Percentiles rank a stretch among this genome's conserved stretches.
Conservation (phyloP, 768 basidiomycete species). For the Tulasnella sp. region DNA sequence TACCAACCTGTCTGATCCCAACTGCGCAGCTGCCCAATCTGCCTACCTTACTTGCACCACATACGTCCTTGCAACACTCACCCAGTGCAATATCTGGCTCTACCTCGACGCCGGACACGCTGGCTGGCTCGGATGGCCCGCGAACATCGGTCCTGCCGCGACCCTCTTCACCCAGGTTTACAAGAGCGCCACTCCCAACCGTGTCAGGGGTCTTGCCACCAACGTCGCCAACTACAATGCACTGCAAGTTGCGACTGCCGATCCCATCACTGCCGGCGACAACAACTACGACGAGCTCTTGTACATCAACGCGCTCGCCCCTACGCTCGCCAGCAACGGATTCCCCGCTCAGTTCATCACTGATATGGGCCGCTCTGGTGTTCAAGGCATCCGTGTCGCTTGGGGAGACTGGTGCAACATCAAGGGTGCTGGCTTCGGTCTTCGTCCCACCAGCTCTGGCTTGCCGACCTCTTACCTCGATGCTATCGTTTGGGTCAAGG, state of each 20-base stretch:
- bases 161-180: conserved; percentile 43
- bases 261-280: conserved; percentile 52
- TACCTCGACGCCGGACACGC: conserved; percentile 48
- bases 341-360: conserved; percentile 44
- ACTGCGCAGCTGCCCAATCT: conserved; percentile 43
- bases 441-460: conserved; percentile 41
- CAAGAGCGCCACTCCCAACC: conserved; percentile 43
- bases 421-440: conserved; percentile 52
- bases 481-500: conserved; percentile 49
- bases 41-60: conserved; percentile 34
- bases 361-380: conserved; percentile 55
- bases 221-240: conserved; percentile 34
- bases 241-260: conserved; percentile 38
- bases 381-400: conserved; percentile 46
- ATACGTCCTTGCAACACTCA: conserved; percentile 38
- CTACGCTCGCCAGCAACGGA: conserved; percentile 26
- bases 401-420: conserved; percentile 69
- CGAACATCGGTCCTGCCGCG: conserved; percentile 46
- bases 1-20: conserved; percentile 50
- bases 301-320: conserved; percentile 27
- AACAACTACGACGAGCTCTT: conserved; percentile 31
- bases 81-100: conserved; percentile 45
- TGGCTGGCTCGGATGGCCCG: conserved; percentile 60
- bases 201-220: conserved; percentile 53
- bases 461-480: conserved; percentile 47